Percentiles rank a stretch among this genome's conserved stretches.
These are phyloP conservation scores for Metarhizium rileyi DNA, from an alignment of 2,329 filamentous ascomycete genomes.

Conservation along the genomic window DNA sequence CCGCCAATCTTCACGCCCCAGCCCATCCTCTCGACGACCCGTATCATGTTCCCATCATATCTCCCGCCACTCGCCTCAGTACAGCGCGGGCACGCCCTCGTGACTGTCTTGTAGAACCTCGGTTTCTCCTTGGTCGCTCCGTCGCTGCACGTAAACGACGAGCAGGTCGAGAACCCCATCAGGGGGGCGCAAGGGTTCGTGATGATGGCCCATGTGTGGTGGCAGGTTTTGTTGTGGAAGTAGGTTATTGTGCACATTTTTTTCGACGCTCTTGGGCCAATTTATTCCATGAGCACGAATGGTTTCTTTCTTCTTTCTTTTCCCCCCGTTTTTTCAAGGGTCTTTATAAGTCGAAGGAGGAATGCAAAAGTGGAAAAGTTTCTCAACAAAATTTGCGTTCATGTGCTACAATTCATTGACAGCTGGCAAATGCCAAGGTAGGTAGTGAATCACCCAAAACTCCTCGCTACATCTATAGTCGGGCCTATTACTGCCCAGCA, in stretches of 20 bases:
- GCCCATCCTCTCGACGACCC: constrained; percentile 35
- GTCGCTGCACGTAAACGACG: constrained; percentile 24
- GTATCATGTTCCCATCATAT: constrained; percentile 38
- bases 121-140: constrained; percentile 27
- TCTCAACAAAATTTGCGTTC: neutral
- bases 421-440: neutral
- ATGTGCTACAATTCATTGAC: neutral
- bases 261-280: neutral
- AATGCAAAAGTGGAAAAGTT: neutral
- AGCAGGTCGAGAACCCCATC: constrained; percentile 41
- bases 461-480: neutral
- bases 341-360: neutral
- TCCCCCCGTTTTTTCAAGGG: too few species aligned
- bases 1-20: constrained; percentile 37
- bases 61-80: constrained; percentile 17
- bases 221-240: constrained; percentile 38
- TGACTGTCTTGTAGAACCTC: constrained; percentile 24
- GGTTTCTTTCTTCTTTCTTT: too few species aligned
- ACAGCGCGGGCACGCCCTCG: constrained; percentile 33
- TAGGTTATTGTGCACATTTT: constrained; percentile 40
- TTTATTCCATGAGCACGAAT: neutral
- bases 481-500: constrained; percentile 9
- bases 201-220: constrained; percentile 43
- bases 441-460: constrained; percentile 7
- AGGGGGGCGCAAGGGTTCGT: constrained; percentile 36